Percentiles rank a stretch among this genome's conserved stretches.
Evolutionary conservation across 768 basidiomycete genomes (phyloP).

Genomic region (Neoboletus brunneissimus): DNA sequence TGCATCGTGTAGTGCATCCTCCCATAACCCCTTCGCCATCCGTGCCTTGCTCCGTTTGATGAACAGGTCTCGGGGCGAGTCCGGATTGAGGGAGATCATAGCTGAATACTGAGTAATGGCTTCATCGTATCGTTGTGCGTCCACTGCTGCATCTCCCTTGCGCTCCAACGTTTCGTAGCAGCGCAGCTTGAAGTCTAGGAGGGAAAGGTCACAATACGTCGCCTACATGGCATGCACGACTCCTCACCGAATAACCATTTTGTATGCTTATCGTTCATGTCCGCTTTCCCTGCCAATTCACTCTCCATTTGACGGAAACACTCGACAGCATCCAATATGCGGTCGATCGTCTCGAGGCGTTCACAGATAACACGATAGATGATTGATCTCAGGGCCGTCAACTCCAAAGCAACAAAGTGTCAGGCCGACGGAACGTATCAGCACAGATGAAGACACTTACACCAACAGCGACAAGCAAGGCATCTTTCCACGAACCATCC

Average conservation of each 20-base stretch:
- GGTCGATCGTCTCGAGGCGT: background rate
- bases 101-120: background rate
- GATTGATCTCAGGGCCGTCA: background rate
- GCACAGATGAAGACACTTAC: background rate
- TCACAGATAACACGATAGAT: constrained; percentile 1
- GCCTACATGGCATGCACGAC: too few species aligned
- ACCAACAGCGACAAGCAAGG: background rate
- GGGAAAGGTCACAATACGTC: too few species aligned
- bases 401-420: background rate
- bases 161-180: background rate
- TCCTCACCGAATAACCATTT: constrained; percentile 1
- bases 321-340: background rate
- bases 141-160: background rate
- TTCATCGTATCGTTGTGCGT: background rate
- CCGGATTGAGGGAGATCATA: background rate
- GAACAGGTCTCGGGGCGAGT: background rate
- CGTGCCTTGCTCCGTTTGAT: background rate
- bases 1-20: background rate
- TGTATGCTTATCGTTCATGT: background rate
- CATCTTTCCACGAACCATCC: background rate
- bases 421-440: background rate
- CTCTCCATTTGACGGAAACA: background rate
- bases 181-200: background rate
- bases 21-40: background rate
- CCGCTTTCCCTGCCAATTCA: background rate